A percentile compares a stretch with the other conserved stretches of the same genome.
phyloP scores from a whole-genome alignment of 768 basidiomycete species.

The Leccinum subtestaceum region DNA sequence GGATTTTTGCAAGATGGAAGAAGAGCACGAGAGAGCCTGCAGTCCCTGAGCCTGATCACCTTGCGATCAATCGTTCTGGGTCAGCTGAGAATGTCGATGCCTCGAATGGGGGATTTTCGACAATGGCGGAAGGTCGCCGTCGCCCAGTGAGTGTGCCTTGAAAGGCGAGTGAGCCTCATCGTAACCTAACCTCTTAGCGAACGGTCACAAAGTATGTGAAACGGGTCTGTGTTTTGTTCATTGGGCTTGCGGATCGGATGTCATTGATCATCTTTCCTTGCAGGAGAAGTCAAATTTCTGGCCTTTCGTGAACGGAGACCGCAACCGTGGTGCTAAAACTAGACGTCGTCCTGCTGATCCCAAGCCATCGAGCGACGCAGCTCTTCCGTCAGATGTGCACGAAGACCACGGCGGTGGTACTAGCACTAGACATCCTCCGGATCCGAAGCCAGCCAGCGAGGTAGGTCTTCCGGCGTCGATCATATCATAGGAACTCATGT shows the following conservation, averaged over 20 bases:
- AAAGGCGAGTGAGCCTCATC: no score
- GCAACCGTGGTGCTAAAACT: neutral
- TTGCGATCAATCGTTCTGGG: neutral
- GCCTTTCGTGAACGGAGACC: neutral
- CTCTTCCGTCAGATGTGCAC: neutral
- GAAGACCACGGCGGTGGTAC: neutral
- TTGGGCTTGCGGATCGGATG: neutral
- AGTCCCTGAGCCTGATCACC: neutral
- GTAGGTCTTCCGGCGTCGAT: neutral
- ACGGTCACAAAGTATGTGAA: neutral
- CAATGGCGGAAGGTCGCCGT: neutral
- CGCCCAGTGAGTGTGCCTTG: neutral
- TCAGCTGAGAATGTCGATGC: neutral
- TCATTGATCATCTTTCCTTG: neutral
- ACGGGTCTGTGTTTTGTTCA: neutral
- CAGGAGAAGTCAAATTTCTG: neutral
- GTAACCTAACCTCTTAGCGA: neutral
- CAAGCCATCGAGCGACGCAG: neutral
- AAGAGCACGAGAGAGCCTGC: neutral
- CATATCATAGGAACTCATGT: neutral
- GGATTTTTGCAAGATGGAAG: neutral
- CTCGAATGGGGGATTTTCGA: neutral
- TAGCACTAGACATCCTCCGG: neutral
- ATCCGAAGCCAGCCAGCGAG: neutral
- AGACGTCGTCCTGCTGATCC: neutral